Percentiles rank a stretch among this genome's conserved stretches.
phyloP scores from a whole-genome alignment of 805 yeast genomes.

The Barnettozyma californica region DNA sequence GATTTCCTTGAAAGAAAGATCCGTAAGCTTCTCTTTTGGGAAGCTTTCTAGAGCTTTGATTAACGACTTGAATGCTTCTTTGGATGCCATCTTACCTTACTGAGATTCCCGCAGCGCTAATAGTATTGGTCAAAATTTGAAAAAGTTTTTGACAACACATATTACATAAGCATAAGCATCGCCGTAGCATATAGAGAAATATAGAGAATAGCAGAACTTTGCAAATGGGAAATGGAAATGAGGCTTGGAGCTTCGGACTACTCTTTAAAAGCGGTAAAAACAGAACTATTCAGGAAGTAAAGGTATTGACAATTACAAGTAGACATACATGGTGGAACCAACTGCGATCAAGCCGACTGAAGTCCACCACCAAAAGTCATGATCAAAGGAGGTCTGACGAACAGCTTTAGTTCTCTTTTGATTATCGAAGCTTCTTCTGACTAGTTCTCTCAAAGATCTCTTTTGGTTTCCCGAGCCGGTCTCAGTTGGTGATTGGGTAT shows the following conservation, averaged over 20 bases:
- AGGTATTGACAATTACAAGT: neutral
- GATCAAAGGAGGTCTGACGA: constrained; percentile 32
- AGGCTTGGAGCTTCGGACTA: neutral
- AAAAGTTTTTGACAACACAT: neutral
- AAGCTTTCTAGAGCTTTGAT: constrained; percentile 53
- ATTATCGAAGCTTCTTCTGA: constrained; percentile 76
- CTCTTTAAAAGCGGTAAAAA: neutral
- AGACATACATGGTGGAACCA: constrained; percentile 34
- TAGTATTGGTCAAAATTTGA: neutral
- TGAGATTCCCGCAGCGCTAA: neutral
- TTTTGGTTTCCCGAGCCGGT: constrained; percentile 29
- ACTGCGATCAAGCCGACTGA: constrained; percentile 40
- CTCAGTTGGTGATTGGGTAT: constrained; percentile 27
- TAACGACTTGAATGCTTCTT: constrained; percentile 51
- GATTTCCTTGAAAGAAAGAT: constrained; percentile 61
- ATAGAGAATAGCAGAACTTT: too few relatives aligned
- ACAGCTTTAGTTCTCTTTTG: constrained; percentile 73
- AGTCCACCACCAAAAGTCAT: constrained; percentile 52
- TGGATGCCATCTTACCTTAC: constrained; percentile 16
- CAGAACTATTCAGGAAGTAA: neutral
- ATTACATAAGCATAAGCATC: neutral
- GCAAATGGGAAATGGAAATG: too few relatives aligned
- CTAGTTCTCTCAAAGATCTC: constrained; percentile 35
- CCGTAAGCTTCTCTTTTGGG: constrained; percentile 66
- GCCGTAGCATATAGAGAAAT: too few relatives aligned